Evolutionary conservation across 2,329 filamentous ascomycete genomes (phyloP).

Genomic region (Talaromyces islandicus): DNA sequence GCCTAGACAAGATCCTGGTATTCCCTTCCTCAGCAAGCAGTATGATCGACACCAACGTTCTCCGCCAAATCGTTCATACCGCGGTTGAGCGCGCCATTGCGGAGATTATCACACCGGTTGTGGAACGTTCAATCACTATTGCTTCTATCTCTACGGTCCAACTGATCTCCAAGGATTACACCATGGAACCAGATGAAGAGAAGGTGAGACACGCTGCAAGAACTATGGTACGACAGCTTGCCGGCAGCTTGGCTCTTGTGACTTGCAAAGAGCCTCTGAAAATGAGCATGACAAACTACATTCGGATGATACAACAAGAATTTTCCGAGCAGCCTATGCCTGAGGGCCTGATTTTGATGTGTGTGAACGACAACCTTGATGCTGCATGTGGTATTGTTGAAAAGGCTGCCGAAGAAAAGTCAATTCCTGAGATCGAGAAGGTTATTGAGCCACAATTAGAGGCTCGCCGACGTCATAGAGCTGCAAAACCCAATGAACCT

Average conservation of each 20-base stretch:
- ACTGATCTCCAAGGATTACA: conserved; percentile 93
- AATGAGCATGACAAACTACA: conserved; percentile 96
- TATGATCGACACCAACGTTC: conserved; percentile 63
- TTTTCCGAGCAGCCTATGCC: conserved; percentile 67
- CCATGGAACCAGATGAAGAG: conserved; percentile 84
- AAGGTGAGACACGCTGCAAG: conserved; percentile 80
- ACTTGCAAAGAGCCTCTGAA: conserved; percentile 95
- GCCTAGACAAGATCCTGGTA: conserved; percentile 70
- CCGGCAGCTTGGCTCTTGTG: conserved; percentile 89
- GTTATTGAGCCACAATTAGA: conserved; percentile 80
- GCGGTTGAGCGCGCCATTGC: conserved; percentile 86
- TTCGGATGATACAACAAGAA: conserved; percentile 71
- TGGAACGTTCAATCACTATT: conserved; percentile 95
- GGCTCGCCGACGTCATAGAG: conserved; percentile 67
- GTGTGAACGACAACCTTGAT: conserved; percentile 95
- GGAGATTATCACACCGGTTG: conserved; percentile 95
- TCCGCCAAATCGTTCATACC: conserved; percentile 69
- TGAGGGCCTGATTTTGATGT: conserved; percentile 95
- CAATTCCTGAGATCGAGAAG: conserved; percentile 89
- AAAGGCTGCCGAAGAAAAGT: conserved; percentile 88
- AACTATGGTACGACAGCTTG: conserved; percentile 90
- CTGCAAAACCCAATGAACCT: conserved; percentile 70
- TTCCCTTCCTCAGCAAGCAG: conserved; percentile 74
- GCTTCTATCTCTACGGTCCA: conserved; percentile 94
- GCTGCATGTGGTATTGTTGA: conserved; percentile 90